These are phyloP conservation scores for Phytopythium vexans DNA, from an alignment of 352 stramenopile genomes.

Conservation along the genomic window DNA sequence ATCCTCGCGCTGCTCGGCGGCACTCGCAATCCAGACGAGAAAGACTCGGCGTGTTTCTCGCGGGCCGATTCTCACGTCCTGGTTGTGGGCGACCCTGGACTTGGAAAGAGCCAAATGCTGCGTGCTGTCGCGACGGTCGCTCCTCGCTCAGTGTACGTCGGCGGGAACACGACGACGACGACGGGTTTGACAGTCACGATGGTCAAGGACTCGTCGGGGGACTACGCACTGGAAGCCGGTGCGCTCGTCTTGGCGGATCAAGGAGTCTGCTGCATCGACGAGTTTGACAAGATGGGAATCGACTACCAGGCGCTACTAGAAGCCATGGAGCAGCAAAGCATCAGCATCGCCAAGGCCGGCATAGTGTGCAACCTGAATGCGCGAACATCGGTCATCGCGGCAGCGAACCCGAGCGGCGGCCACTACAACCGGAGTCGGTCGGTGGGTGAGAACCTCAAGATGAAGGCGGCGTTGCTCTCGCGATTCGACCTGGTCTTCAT, in stretches of 20 bases:
- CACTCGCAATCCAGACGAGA: slow-evolving; percentile 69
- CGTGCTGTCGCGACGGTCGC: slow-evolving; percentile 88
- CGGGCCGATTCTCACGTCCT: slow-evolving; percentile 95
- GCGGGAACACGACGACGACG: slow-evolving; percentile 95
- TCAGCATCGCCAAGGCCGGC: slow-evolving; percentile 87
- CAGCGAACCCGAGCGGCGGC: slow-evolving; percentile 95
- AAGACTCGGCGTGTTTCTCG: slow-evolving; percentile 61
- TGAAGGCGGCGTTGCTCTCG: slow-evolving; percentile 94
- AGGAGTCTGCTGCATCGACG: slow-evolving; percentile 97
- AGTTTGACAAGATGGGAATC: slow-evolving; percentile 98
- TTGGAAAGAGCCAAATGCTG: slow-evolving; percentile 97
- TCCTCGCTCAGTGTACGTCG: slow-evolving; percentile 95
- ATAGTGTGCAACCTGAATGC: slow-evolving; percentile 95
- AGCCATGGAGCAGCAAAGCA: slow-evolving; percentile 99
- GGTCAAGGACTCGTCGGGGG: slow-evolving; percentile 91
- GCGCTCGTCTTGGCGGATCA: slow-evolving; percentile 93
- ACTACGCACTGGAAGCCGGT: slow-evolving; percentile 91
- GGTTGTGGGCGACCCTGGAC: slow-evolving; percentile 93
- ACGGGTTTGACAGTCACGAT: slow-evolving; percentile 96
- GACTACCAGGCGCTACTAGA: slow-evolving; percentile 93
- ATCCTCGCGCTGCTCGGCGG: slow-evolving; percentile 95
- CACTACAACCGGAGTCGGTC: slow-evolving; percentile 96
- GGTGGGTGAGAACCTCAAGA: slow-evolving; percentile 96
- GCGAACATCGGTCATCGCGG: slow-evolving; percentile 94
- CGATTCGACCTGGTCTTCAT: slow-evolving; percentile 98